Conservation (phyloP, 2,329 filamentous ascomycete species). For the Cercospora beticola region DNA sequence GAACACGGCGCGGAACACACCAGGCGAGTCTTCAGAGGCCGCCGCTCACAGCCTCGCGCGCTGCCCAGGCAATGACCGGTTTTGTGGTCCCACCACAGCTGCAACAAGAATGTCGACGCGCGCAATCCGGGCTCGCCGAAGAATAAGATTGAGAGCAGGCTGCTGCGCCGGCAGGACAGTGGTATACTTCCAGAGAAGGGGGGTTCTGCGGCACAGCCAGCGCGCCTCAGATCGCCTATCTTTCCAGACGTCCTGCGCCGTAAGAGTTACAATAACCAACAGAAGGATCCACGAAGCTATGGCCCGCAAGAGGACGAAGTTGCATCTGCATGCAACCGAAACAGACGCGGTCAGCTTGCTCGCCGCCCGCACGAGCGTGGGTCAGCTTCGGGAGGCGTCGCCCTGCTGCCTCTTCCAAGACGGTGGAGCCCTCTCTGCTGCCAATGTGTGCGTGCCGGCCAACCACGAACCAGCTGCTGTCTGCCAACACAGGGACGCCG, state of each 20-base stretch:
- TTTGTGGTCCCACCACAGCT: conserved; percentile 10
- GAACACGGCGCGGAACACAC: background rate
- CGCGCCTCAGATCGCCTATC: background rate
- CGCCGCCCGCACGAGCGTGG: conserved; percentile 2
- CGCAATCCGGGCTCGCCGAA: conserved; percentile 10
- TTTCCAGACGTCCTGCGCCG: conserved; percentile 5
- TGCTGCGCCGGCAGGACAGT: background rate
- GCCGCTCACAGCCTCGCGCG: conserved; percentile 11
- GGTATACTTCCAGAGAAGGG: conserved; percentile 3
- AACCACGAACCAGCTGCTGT: conserved; percentile 1
- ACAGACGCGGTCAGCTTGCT: conserved; percentile 9
- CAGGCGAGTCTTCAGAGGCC: background rate
- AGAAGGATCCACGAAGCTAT: conserved; percentile 14
- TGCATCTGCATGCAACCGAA: conserved; percentile 6
- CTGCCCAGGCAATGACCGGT: background rate
- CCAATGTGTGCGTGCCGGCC: background rate
- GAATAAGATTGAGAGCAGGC: background rate
- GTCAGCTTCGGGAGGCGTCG: conserved; percentile 16
- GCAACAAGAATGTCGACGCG: background rate
- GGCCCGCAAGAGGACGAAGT: conserved; percentile 12
- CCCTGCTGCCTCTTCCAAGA: background rate
- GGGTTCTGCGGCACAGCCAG: background rate
- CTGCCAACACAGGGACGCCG: conserved; percentile 3
- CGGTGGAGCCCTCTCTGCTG: background rate
- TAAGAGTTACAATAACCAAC: conserved; percentile 3